phyloP scores from a whole-genome alignment of 495 filamentous ascomycete genomes.

The Penicillium coffeae region DNA sequence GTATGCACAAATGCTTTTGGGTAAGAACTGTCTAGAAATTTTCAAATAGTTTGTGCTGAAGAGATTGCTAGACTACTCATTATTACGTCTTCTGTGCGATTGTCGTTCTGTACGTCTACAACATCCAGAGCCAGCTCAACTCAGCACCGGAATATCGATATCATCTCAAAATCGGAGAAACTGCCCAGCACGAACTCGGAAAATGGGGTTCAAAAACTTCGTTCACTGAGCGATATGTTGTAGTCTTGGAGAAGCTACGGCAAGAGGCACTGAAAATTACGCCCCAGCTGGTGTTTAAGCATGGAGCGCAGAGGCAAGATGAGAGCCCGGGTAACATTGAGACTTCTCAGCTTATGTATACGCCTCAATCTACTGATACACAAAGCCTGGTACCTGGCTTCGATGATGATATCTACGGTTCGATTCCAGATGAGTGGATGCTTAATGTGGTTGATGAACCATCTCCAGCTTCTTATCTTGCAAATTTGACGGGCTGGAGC shows the following conservation, averaged over 20 bases:
- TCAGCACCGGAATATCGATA: not conserved
- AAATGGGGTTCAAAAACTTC: conserved; percentile 17
- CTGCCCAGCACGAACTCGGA: conserved; percentile 18
- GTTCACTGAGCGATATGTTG: conserved; percentile 27
- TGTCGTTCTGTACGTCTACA: conserved; percentile 20
- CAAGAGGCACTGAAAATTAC: too few species aligned
- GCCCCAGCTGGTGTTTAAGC: too few species aligned
- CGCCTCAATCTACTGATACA: too few species aligned
- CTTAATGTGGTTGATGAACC: too few species aligned
- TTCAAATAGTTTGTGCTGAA: not conserved
- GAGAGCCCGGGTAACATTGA: too few species aligned
- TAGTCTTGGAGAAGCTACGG: conserved; percentile 42
- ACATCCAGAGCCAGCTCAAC: conserved; percentile 13
- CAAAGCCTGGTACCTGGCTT: too few species aligned
- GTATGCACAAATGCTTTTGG: conserved; percentile 23
- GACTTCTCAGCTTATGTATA: too few species aligned
- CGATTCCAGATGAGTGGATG: too few species aligned
- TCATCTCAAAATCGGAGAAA: conserved; percentile 15
- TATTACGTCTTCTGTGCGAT: conserved; percentile 27
- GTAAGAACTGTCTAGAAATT: not conserved
- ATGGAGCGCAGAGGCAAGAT: too few species aligned
- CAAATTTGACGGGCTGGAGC: too few species aligned
- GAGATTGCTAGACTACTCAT: conserved; percentile 19
- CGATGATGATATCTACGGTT: too few species aligned
- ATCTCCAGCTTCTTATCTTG: too few species aligned